Evolutionary conservation across 169 alveolate genomes (phyloP), one percentile per base, ranked within the genome.

Genomic region (Plasmodium knowlesi): DNA sequence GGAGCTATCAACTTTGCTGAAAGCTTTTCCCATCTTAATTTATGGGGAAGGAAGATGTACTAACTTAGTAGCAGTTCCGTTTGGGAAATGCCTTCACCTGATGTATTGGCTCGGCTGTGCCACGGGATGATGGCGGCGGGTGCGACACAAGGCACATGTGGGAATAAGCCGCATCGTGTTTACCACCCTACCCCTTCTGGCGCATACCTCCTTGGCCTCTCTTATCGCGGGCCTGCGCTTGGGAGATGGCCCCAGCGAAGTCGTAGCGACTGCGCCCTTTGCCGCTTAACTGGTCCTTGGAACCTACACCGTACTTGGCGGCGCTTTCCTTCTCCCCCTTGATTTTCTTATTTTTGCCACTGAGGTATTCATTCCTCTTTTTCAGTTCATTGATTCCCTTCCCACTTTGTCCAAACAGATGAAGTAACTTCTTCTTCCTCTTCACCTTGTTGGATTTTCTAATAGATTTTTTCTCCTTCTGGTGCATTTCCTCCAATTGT

Each of bases 321-420:
- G 8, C 10, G 46, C 82, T 89, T n/a, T n/a, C 19, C 72, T 89
- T 89, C 72, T 89, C 84, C 46, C 19, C 90, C 82, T 89, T 89
- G 0, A 19, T n/a, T 61, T 89, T 80, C 41, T 41, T 71, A 61
- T 89, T 89, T 41, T 89, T 89, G 2, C 82, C 80, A 8, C 16
- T 37, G 3, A 89, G 32, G 4, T 89, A 41, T 19, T 54, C 37
- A 89, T 89, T 78, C 71, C 94, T 71, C 9, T 89, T 80, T 89
- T 79, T 12, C 19, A 78, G 25, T 89, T 78, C 83, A 80, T 14
- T 81, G 16, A 89, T 80, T 0, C 88, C 83, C 10, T 50, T 41
- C 10, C 79, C 85, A 8, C 83, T 80, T 19, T 80, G 22, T 34
- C 71, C 82, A 53, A 79, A 89, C 37, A 22, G 70, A 28, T 39